These are phyloP conservation scores for Amylostereum areolatum DNA, from an alignment of 1,284 basidiomycete genomes.

Conservation along the genomic window DNA sequence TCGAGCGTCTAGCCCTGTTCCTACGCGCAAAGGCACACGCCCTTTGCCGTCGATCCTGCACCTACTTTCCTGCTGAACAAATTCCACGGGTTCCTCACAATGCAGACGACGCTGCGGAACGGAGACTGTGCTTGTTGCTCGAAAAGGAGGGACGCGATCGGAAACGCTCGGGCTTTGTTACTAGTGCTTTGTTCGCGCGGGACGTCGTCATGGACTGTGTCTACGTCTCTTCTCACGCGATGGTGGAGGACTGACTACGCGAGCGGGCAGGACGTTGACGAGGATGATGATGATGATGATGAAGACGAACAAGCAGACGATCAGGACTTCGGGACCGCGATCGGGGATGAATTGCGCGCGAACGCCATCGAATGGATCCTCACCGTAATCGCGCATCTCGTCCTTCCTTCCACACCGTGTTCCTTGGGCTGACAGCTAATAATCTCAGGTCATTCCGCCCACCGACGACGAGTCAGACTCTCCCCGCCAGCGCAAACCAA, in stretches of 20 bases:
- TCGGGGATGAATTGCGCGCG: background rate
- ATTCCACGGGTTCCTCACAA: too few relatives aligned
- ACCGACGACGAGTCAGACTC: background rate
- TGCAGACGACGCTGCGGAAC: conserved; percentile 4
- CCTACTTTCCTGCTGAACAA: too few relatives aligned
- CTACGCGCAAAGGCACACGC: too few relatives aligned
- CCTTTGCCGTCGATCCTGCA: too few relatives aligned
- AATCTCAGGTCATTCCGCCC: conserved; percentile 2
- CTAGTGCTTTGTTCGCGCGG: background rate
- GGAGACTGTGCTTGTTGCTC: conserved; percentile 3
- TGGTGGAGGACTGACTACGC: too few relatives aligned
- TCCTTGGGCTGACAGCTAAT: background rate
- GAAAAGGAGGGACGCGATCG: conserved; percentile 2
- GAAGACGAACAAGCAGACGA: background rate
- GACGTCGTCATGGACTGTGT: background rate
- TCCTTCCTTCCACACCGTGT: background rate
- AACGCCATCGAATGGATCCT: conserved; percentile 13
- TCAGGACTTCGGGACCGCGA: background rate
- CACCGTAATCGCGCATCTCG: conserved; percentile 3
- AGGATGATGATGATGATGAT: background rate
- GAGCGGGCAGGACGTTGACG: background rate
- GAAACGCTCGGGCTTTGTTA: background rate
- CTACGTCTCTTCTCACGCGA: too few relatives aligned
- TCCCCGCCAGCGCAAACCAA: background rate
- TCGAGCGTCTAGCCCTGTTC: too few relatives aligned